These are phyloP conservation scores for Globisporangium heterothallicum DNA, from an alignment of 352 stramenopile species.

Conservation along the genomic window DNA sequence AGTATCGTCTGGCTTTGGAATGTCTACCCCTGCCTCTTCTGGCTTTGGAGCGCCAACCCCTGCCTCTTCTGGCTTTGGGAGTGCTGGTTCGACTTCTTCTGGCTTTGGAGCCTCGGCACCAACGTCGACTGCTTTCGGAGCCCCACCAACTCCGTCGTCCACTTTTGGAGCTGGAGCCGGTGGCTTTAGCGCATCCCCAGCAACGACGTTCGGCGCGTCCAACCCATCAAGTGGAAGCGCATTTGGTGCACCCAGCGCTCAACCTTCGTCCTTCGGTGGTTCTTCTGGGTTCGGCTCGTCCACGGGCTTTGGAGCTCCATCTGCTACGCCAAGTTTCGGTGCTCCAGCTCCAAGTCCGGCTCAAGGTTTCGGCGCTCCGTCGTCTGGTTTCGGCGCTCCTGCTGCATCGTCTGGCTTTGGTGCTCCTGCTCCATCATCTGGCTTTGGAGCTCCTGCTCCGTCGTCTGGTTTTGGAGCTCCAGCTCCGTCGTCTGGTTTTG, in stretches of 20 bases:
- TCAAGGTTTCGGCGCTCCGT: background rate
- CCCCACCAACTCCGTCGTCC: slow-evolving; percentile 6
- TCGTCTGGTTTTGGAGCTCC: slow-evolving; percentile 11
- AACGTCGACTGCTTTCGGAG: slow-evolving; percentile 30
- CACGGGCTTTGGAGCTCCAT: slow-evolving; percentile 8
- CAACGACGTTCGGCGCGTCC: slow-evolving; percentile 14
- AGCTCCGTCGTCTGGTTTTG: slow-evolving; percentile 12
- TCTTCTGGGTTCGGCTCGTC: slow-evolving; percentile 19
- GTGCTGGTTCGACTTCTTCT: slow-evolving; percentile 11
- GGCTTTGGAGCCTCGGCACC: slow-evolving; percentile 16
- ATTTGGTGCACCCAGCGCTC: slow-evolving; percentile 14
- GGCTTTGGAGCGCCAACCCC: slow-evolving; percentile 34
- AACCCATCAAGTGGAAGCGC: slow-evolving; percentile 7
- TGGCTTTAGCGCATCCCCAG: background rate
- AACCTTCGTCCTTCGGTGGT: slow-evolving; percentile 28
- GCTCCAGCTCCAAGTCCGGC: slow-evolving; percentile 9
- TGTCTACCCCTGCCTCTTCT: slow-evolving; percentile 20
- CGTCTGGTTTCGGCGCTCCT: slow-evolving; percentile 12
- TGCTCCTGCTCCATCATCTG: slow-evolving; percentile 4
- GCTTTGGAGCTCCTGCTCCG: slow-evolving; percentile 14
- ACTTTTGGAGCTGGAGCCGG: slow-evolving; percentile 8
- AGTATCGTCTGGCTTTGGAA: slow-evolving; percentile 22
- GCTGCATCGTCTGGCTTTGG: slow-evolving; percentile 20
- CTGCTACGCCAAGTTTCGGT: slow-evolving; percentile 17
- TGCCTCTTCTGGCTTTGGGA: slow-evolving; percentile 32